A percentile compares a stretch with the other conserved stretches of the same genome.
These are phyloP conservation scores for Cucumis cinereus DNA, from an alignment of 306 rosid genomes.

Conservation along the genomic window DNA sequence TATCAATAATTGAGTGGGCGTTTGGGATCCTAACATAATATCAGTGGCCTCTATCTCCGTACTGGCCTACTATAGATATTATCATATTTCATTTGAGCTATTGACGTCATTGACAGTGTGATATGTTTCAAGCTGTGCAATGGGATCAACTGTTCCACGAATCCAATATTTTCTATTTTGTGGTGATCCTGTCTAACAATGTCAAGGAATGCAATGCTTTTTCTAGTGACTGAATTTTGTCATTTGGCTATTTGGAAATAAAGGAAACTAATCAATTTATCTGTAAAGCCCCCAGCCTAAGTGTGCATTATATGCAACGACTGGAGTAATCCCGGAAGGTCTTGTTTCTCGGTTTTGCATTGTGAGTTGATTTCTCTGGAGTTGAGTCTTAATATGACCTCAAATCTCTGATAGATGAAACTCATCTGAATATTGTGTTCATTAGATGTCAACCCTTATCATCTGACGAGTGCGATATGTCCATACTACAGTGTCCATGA, in stretches of 20 bases:
- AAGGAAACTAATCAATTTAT: not conserved
- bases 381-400: not conserved
- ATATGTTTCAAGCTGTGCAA: not conserved
- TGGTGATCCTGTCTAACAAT: not conserved
- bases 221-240: not conserved
- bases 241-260: not conserved
- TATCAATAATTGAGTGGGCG: no score
- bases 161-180: not conserved
- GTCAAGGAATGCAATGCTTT: not conserved
- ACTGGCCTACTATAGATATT: not conserved
- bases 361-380: not conserved
- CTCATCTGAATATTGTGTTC: not conserved
- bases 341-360: not conserved
- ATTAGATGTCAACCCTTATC: not conserved
- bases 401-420: not conserved
- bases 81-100: not conserved
- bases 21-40: no score
- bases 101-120: not conserved
- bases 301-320: not conserved
- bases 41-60: not conserved
- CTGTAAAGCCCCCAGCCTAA: not conserved
- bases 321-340: not conserved
- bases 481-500: not conserved
- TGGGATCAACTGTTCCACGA: not conserved
- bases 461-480: not conserved